Evolutionary conservation across 805 yeast genomes (phyloP), one percentile per base, ranked within the genome.

Genomic region (Yarrowia divulgata): DNA sequence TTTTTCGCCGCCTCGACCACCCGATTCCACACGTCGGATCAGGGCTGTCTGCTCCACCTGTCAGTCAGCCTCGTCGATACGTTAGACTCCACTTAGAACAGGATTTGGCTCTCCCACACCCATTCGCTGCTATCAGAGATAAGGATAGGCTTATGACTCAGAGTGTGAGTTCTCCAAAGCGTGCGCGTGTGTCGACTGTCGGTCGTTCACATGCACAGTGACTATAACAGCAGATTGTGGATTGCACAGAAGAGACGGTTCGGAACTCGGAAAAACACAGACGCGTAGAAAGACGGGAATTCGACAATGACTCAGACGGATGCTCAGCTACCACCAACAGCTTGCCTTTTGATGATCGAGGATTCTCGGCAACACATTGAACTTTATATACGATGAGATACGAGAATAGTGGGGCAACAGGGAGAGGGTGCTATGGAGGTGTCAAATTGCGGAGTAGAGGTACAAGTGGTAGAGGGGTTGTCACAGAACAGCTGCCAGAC

Each of bases 81-180:
- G 29, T 23, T 55, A 40, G 16, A 57, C 63, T 57, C 63, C 63
- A 57, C 29, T 40, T n/a, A 57, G 35, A 32, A 37, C 58, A 6
- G 29, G 10, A 18, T 54, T 54, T 54, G 58, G 37, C 60, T 54
- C 60, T 37, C 45, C 32, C 60, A 40, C 63, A 40, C 62, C 62
- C 48, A 40, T 57, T 42, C 63, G 48, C 63, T 57, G 63, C 32
- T 57, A 57, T 57, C 63, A 40, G 19, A 40, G 63, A 57, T 57
- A 57, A 57, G 63, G 63, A 57, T 57, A 57, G 63, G 19, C 63
- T 12, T 57, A 57, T 57, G 63, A 57, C 37, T 57, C 63, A 57
- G 63, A 57, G 48, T 23, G 7, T n/a, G 29, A 23, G 29, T 23
- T 23, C 29, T 23, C 29, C 29, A 23, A 23, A 23, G 4, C 3